Evolutionary conservation across 306 rosid species (phyloP).

Genomic region (Cucumis melo): DNA sequence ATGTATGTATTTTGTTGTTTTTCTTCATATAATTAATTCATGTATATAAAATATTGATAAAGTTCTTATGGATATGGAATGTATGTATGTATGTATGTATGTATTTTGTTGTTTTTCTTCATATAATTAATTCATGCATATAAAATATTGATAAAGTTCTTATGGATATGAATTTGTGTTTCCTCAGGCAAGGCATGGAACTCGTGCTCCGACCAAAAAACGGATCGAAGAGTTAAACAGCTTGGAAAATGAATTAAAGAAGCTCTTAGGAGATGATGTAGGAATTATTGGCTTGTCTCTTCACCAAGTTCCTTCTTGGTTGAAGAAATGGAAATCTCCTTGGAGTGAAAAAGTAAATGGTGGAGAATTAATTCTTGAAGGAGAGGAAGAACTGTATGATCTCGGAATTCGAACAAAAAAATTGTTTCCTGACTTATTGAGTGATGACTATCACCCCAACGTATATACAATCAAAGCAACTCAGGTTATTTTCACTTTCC

Average conservation of each 20-base stretch:
- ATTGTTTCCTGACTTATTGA: constrained; percentile 51
- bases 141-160: no score
- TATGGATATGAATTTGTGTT: background rate
- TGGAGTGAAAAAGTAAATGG: constrained; percentile 75
- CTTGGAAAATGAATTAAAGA: constrained; percentile 36
- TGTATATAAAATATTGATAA: no score
- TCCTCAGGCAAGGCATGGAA: constrained; percentile 91
- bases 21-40: no score
- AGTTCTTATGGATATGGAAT: no score
- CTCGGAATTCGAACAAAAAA: constrained; percentile 59
- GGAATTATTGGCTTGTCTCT: constrained; percentile 21
- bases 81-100: no score
- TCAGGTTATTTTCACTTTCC: constrained; percentile 29
- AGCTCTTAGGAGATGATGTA: constrained; percentile 36
- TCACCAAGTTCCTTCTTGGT: constrained; percentile 58
- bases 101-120: no score
- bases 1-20: no score
- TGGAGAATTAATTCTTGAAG: constrained; percentile 50
- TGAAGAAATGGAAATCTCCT: constrained; percentile 67
- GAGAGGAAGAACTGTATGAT: constrained; percentile 72
- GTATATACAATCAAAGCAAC: constrained; percentile 60
- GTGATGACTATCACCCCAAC: constrained; percentile 77
- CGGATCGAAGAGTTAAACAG: constrained; percentile 47
- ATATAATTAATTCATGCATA: no score
- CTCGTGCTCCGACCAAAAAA: constrained; percentile 81